Conservation (phyloP, 331 rosid genomes). For the Dryas integrifolia region DNA sequence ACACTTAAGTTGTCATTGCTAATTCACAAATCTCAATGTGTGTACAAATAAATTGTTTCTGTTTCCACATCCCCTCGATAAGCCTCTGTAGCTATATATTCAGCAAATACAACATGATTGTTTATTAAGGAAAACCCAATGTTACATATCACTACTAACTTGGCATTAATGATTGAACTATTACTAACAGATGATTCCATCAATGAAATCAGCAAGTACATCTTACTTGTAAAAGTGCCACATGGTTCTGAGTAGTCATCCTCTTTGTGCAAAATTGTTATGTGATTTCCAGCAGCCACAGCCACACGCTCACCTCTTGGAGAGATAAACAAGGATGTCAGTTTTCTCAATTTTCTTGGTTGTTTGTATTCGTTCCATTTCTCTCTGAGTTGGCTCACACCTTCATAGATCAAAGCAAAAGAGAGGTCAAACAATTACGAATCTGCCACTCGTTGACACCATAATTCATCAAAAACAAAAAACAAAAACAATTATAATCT, state of each 20-base stretch:
- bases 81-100: background rate
- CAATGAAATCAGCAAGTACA: slow-evolving; percentile 12
- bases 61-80: background rate
- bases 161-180: background rate
- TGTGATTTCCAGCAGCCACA: slow-evolving; percentile 78
- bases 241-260: slow-evolving; percentile 69
- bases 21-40: background rate
- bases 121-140: background rate
- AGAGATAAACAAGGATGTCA: slow-evolving; percentile 66
- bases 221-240: slow-evolving; percentile 67
- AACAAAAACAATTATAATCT: background rate
- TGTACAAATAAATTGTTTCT: background rate
- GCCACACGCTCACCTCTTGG: slow-evolving; percentile 72
- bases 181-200: background rate
- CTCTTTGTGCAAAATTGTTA: slow-evolving; percentile 69
- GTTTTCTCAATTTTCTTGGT: slow-evolving; percentile 53
- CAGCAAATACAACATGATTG: background rate
- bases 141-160: background rate
- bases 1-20: too few relatives aligned
- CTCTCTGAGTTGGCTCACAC: slow-evolving; percentile 65
- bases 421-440: background rate
- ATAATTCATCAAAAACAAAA: background rate
- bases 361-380: slow-evolving; percentile 65
- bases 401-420: slow-evolving; percentile 32
- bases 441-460: background rate